A percentile compares a stretch with the other conserved stretches of the same genome.
Conservation (phyloP, 179 eudicot species). For the Gypsophila paniculata region DNA sequence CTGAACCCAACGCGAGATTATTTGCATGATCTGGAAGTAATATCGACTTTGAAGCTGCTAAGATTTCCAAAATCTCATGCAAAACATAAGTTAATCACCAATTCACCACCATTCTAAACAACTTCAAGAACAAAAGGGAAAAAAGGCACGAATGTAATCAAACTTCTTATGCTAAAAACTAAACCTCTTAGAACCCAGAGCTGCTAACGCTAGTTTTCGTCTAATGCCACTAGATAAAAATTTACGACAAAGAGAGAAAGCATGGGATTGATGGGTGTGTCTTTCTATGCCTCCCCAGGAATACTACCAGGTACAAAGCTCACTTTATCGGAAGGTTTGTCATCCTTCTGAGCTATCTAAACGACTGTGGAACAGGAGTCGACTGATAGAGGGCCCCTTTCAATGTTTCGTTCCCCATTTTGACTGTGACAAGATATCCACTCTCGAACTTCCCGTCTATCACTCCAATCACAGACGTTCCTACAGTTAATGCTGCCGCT, state of each 20-base stretch:
- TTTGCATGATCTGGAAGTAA: neutral
- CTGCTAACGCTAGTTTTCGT: neutral
- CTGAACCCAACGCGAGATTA: neutral
- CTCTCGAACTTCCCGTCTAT: slow-evolving; percentile 94
- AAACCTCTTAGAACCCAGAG: neutral
- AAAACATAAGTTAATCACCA: neutral
- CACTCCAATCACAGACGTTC: slow-evolving; percentile 43
- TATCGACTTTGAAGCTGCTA: neutral
- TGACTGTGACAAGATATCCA: slow-evolving; percentile 86
- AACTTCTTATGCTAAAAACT: neutral
- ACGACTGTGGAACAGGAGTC: slow-evolving; percentile 30
- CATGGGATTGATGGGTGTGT: neutral
- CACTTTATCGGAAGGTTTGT: neutral
- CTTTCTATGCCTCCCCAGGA: neutral
- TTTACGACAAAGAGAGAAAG: slow-evolving; percentile 16
- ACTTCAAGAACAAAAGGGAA: too few relatives aligned
- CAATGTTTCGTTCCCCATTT: slow-evolving; percentile 60
- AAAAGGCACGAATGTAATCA: too few relatives aligned
- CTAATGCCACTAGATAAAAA: neutral
- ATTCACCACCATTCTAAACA: neutral
- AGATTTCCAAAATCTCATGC: neutral
- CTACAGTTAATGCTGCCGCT: neutral
- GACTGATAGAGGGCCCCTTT: slow-evolving; percentile 79
- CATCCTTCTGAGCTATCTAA: slow-evolving; percentile 16
- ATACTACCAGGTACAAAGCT: neutral